phyloP scores from a whole-genome alignment of 441 rosid species.

The Arabidopsis hybrid region DNA sequence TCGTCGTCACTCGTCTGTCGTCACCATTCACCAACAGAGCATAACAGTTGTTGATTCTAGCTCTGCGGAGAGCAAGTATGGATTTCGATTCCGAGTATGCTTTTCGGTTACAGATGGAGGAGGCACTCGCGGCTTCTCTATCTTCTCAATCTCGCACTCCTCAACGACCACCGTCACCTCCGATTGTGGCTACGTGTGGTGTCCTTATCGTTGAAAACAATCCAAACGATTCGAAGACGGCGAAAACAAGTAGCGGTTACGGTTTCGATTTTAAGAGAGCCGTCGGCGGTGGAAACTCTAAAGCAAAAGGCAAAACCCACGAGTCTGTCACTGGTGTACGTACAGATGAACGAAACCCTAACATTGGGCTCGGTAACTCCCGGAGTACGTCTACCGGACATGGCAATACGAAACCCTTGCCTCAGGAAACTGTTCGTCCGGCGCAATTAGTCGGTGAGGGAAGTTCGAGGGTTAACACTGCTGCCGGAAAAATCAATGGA shows the following conservation, averaged over 20 bases:
- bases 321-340: constrained; percentile 12
- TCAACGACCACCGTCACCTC: constrained; percentile 37
- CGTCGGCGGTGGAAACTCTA: constrained; percentile 25
- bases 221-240: background rate
- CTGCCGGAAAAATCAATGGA: background rate
- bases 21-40: background rate
- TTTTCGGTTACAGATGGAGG: constrained; percentile 71
- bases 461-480: constrained; percentile 7
- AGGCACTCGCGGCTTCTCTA: constrained; percentile 71
- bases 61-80: background rate
- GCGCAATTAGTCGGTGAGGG: constrained; percentile 14
- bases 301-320: constrained; percentile 7
- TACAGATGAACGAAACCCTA: constrained; percentile 27
- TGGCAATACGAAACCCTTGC: background rate
- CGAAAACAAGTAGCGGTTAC: background rate
- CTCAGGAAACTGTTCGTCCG: constrained; percentile 7
- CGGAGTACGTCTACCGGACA: background rate
- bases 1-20: background rate
- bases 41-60: background rate
- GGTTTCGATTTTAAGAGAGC: constrained; percentile 16
- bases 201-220: background rate
- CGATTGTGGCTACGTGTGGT: constrained; percentile 23
- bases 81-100: constrained; percentile 66
- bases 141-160: constrained; percentile 50
- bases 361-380: background rate